phyloP scores from a whole-genome alignment of 2,329 filamentous ascomycete species.

The Exutisphaerella laricina region DNA sequence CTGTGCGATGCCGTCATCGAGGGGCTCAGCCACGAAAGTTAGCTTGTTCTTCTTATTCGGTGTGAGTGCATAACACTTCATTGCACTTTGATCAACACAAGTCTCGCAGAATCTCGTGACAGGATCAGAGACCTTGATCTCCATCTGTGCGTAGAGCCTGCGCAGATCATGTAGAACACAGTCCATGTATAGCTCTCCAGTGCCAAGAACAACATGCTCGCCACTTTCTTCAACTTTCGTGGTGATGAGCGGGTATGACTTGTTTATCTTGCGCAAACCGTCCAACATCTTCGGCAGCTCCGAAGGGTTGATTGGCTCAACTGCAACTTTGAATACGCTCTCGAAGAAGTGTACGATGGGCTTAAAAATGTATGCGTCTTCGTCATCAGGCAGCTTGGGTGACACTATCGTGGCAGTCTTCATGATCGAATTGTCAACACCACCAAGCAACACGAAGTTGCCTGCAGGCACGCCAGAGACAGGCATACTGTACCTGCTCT shows the following conservation, averaged over 20 bases:
- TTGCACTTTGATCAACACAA: slow-evolving; percentile 92
- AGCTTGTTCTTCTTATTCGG: slow-evolving; percentile 99
- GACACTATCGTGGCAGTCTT: slow-evolving; percentile 91
- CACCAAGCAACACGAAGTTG: slow-evolving; percentile 85
- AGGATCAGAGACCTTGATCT: slow-evolving; percentile 96
- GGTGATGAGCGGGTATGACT: slow-evolving; percentile 90
- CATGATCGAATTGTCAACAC: slow-evolving; percentile 95
- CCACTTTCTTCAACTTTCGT: slow-evolving; percentile 98
- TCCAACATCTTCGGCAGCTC: slow-evolving; percentile 99
- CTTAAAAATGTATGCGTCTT: slow-evolving; percentile 92
- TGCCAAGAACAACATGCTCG: slow-evolving; percentile 91
- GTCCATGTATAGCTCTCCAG: slow-evolving; percentile 99
- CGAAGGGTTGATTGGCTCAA: slow-evolving; percentile 96
- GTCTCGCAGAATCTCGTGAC: slow-evolving; percentile 98
- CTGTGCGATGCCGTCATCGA: slow-evolving; percentile 89
- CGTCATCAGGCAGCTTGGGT: slow-evolving; percentile 71
- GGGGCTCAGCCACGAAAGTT: slow-evolving; percentile 93
- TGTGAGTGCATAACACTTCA: slow-evolving; percentile 95
- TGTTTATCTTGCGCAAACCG: slow-evolving; percentile 92
- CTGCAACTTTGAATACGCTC: slow-evolving; percentile 94
- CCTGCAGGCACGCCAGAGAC: slow-evolving; percentile 90
- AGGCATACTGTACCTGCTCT: slow-evolving; percentile 87
- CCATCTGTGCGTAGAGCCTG: slow-evolving; percentile 95
- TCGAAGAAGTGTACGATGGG: slow-evolving; percentile 93
- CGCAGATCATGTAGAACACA: slow-evolving; percentile 94